phyloP scores from a whole-genome alignment of 2,329 filamentous ascomycete genomes.

The Ophiostoma sp. region DNA sequence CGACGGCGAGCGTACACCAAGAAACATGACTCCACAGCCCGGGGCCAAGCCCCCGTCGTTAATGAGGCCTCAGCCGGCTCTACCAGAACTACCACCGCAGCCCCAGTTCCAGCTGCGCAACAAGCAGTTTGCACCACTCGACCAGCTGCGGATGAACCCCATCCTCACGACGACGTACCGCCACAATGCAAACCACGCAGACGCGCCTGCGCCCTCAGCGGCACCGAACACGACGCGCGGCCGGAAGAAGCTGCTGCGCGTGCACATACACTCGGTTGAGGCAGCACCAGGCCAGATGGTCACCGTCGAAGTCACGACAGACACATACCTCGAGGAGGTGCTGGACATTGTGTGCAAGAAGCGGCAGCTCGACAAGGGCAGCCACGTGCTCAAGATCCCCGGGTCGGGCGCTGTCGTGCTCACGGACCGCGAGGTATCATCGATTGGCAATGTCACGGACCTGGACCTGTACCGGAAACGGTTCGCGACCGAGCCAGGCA shows the following conservation, averaged over 20 bases:
- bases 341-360: conserved; percentile 73
- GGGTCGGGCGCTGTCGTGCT: conserved; percentile 69
- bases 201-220: conserved; percentile 47
- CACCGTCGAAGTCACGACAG: conserved; percentile 69
- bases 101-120: not conserved
- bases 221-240: conserved; percentile 48
- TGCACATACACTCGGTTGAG: conserved; percentile 67
- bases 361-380: conserved; percentile 70
- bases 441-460: conserved; percentile 67
- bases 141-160: conserved; percentile 48
- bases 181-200: conserved; percentile 50
- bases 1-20: conserved; percentile 35
- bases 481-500: conserved; percentile 58
- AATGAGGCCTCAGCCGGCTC: not conserved
- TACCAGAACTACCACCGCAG: not conserved
- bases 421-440: conserved; percentile 71
- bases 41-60: not conserved
- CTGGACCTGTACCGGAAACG: conserved; percentile 70
- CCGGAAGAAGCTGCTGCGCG: conserved; percentile 63
- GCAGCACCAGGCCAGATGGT: conserved; percentile 67
- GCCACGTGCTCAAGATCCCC: conserved; percentile 72
- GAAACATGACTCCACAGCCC: conserved; percentile 44
- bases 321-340: conserved; percentile 77
- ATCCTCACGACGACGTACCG: conserved; percentile 58
- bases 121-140: conserved; percentile 20